A percentile compares a stretch with the other conserved stretches of the same genome.
Evolutionary conservation across 495 filamentous ascomycete genomes (phyloP).

Genomic region (Penicillium nucicola): DNA sequence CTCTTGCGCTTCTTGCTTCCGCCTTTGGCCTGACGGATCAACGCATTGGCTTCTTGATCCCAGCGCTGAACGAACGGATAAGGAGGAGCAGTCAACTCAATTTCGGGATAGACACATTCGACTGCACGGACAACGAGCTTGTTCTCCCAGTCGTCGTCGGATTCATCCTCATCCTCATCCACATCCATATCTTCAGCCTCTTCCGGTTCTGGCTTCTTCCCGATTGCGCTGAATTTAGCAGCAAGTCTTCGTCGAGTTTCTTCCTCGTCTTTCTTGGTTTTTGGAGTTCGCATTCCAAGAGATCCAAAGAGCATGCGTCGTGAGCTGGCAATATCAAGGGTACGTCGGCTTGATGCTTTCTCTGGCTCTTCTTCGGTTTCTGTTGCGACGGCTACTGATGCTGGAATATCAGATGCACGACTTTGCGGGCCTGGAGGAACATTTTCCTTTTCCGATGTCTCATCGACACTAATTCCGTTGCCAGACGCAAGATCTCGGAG

Average conservation of each 20-base stretch:
- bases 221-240: slow-evolving; percentile 26
- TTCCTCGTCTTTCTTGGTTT: slow-evolving; percentile 64
- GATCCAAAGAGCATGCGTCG: slow-evolving; percentile 68
- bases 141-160: slow-evolving; percentile 60
- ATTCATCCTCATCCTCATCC: slow-evolving; percentile 25
- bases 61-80: slow-evolving; percentile 90
- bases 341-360: slow-evolving; percentile 32
- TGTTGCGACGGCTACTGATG: neutral
- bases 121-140: slow-evolving; percentile 72
- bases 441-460: slow-evolving; percentile 34
- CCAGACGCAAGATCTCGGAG: slow-evolving; percentile 50
- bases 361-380: slow-evolving; percentile 5
- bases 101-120: slow-evolving; percentile 76
- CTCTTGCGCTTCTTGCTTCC: slow-evolving; percentile 54
- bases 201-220: slow-evolving; percentile 10
- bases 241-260: slow-evolving; percentile 55
- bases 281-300: slow-evolving; percentile 66
- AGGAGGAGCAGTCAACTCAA: slow-evolving; percentile 72
- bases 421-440: slow-evolving; percentile 11
- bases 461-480: slow-evolving; percentile 44
- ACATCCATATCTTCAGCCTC: slow-evolving; percentile 20
- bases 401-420: slow-evolving; percentile 2
- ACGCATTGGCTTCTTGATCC: slow-evolving; percentile 68
- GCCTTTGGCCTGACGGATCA: slow-evolving; percentile 37
- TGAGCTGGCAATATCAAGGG: slow-evolving; percentile 62